Evolutionary conservation across 202 grass and related monocot species (phyloP), one percentile per base, ranked within the genome.

Genomic region (Saccharum hybrid): DNA sequence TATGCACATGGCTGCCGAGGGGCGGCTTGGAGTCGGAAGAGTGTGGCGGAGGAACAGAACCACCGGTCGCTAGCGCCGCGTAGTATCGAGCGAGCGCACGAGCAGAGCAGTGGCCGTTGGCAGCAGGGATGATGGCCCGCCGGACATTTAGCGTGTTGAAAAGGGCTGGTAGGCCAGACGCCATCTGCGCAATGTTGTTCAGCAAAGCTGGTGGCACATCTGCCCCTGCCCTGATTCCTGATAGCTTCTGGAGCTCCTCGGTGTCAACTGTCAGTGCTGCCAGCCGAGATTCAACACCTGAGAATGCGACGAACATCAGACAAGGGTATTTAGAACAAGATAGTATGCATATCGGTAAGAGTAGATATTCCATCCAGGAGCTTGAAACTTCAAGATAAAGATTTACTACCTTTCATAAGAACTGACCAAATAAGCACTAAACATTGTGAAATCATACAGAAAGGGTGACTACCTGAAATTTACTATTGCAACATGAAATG

Each of bases 61-160:
- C 96, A 1, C 87, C 87, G 0, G 63, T 73, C 31, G 76, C 87
- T 4, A 98, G 87, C 3, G 90, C 80, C 0, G 92, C 95, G 12
- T 98, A 98, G 70, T 98, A 98, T 46, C 95, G 88, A 23, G 95
- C 95, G 0, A 98, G 87, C 0, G 95, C 95, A 3, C 95, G 95
- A 31, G 92, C 95, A 0, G 95, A 98, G 71, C 93, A 93, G 81
- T 98, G 95, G 8, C 95, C 90, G 7, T 98, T 98, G 28, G 92
- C 95, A 31, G 92, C 96, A 8, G 96, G 96, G 76, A 98, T 84
- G 63, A 98, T 91, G 70, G 90, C 90, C 26, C 96, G 82, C 2
- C 92, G 96, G 23, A 95, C 49, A 69, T 98, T 93, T 40, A 98
- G 36, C 26, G 92, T 92, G 89, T 98, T 98, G 56, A 98, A 98